phyloP scores from a whole-genome alignment of 768 basidiomycete genomes.

The Tremella yokohamensis region DNA sequence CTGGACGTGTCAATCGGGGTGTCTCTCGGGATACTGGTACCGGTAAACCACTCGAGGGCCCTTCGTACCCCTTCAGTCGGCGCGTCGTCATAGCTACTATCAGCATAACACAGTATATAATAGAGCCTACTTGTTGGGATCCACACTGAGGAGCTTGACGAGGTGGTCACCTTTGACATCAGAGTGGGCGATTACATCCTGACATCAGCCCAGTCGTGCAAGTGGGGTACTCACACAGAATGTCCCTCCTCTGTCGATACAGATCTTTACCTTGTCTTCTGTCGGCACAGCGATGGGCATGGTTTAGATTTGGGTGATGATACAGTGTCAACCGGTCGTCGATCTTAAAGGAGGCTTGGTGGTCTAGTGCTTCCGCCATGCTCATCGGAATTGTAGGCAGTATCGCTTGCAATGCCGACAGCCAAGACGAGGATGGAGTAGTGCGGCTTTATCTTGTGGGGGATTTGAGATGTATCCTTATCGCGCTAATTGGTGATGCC shows the following conservation, averaged over 20 bases:
- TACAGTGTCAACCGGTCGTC: too few species aligned
- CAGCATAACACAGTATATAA: background rate
- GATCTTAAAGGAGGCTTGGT: too few species aligned
- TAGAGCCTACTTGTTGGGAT: constrained; percentile 5
- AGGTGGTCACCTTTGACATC: constrained; percentile 1
- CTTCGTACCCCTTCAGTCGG: constrained; percentile 56
- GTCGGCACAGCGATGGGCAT: constrained; percentile 6
- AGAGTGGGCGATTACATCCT: constrained; percentile 14
- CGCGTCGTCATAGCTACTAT: constrained; percentile 58
- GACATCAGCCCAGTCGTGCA: constrained; percentile 3
- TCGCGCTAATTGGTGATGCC: too few species aligned
- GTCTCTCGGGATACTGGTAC: constrained; percentile 60
- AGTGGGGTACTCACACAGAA: constrained; percentile 64
- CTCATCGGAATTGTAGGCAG: too few species aligned
- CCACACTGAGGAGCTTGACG: constrained; percentile 5
- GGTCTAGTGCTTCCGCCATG: too few species aligned
- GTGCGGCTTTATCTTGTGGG: too few species aligned
- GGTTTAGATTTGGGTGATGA: background rate
- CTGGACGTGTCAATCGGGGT: constrained; percentile 72
- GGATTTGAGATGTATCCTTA: too few species aligned
- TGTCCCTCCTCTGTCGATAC: constrained; percentile 7
- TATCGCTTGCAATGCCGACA: too few species aligned
- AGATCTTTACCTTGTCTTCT: constrained; percentile 2
- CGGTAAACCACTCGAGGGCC: constrained; percentile 72
- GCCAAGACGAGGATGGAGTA: too few species aligned